Evolutionary conservation across 768 basidiomycete species (phyloP), one percentile per base, ranked within the genome.

Genomic region (Tephrocybe sp.): DNA sequence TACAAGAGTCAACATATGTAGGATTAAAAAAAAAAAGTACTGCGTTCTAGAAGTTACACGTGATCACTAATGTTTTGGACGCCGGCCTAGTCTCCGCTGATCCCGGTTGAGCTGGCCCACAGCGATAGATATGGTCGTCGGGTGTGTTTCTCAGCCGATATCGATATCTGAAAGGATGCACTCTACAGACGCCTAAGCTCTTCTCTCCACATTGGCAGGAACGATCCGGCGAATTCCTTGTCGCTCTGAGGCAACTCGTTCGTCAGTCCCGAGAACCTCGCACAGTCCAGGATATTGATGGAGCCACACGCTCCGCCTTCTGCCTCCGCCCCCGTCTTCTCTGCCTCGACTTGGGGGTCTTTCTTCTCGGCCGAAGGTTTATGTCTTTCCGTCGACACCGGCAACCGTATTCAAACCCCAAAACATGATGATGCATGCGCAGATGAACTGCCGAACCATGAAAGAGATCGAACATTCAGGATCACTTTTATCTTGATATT

Each of bases 61-160:
- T n/a, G n/a, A n/a, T n/a, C n/a, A n/a, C n/a, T n/a, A n/a, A n/a
- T n/a, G n/a, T n/a, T n/a, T n/a, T n/a, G n/a, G n/a, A n/a, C n/a
- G n/a, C n/a, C n/a, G n/a, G n/a, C n/a, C 38, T 12, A n/a, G 32
- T n/a, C 21, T 38, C 53, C 49, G 53, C 39, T 25, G 40, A 51
- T 25, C 18, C 11, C 53, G 53, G 44, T 31, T 47, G 49, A 54
- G 27, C 53, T 42, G 30, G 53, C 44, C 51, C 42, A 26, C 4
- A 15, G n/a, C 7, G n/a, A 24, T 34, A n/a, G 19, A 26, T 8
- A 8, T 16, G n/a, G 32, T 12, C 42, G 39, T 28, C 41, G 44
- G 49, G 9, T 38, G 32, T 24, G 41, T 51, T 55, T 51, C 36
- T 30, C 37, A 11, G 6, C 43, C 41, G 37, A 51, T 55, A 32